Percentiles rank a stretch among this genome's conserved stretches.
These are phyloP conservation scores for Hypoxylon trugodes DNA, from an alignment of 495 filamentous ascomycete genomes.

Conservation along the genomic window DNA sequence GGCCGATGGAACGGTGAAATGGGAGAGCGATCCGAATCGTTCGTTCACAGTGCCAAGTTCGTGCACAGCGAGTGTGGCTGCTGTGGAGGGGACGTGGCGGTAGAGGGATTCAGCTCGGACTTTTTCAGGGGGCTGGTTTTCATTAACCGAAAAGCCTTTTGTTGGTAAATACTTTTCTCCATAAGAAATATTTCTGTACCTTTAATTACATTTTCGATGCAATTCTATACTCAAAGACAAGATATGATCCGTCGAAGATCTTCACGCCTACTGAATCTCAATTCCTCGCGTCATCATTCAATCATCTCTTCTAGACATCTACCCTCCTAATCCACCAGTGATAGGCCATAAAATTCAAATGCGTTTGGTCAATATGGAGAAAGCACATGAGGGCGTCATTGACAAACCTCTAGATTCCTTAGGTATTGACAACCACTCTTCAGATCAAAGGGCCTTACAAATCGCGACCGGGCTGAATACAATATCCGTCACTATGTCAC, in stretches of 20 bases:
- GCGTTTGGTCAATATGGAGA: not conserved
- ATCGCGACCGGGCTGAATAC: not conserved
- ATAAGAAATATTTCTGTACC: not conserved
- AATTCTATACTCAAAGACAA: not conserved
- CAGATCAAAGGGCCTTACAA: not conserved
- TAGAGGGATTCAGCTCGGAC: too few relatives aligned
- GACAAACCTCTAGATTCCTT: not conserved
- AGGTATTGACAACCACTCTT: not conserved
- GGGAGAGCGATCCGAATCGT: slow-evolving; percentile 68
- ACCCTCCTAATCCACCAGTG: too few relatives aligned
- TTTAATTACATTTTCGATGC: slow-evolving; percentile 13
- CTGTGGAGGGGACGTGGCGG: slow-evolving; percentile 26
- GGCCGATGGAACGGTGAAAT: slow-evolving; percentile 56
- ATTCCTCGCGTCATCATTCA: not conserved
- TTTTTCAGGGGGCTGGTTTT: not conserved
- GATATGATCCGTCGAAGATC: too few relatives aligned
- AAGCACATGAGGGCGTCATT: slow-evolving; percentile 17
- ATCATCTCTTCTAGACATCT: not conserved
- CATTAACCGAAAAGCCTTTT: not conserved
- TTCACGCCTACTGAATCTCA: too few relatives aligned
- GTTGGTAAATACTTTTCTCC: slow-evolving; percentile 3
- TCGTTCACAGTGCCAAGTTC: slow-evolving; percentile 58
- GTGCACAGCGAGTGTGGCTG: slow-evolving; percentile 41
- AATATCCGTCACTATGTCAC: slow-evolving; percentile 13
- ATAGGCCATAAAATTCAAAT: too few relatives aligned